A percentile compares a stretch with the other conserved stretches of the same genome.
Evolutionary conservation across 352 stramenopile species (phyloP).

Genomic region (Phytophthora pluvialis): DNA sequence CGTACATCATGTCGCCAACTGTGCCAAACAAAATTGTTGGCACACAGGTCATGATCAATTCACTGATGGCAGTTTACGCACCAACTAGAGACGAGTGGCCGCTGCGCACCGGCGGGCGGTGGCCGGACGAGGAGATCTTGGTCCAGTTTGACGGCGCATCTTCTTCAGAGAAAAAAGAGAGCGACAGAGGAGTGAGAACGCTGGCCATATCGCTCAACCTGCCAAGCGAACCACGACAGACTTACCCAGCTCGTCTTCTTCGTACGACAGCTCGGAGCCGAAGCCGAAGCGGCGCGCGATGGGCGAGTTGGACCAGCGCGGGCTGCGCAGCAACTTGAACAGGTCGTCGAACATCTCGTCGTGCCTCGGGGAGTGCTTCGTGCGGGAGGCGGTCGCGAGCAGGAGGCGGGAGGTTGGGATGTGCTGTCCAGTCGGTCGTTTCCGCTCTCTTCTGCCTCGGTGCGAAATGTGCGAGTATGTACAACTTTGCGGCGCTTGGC

Average conservation of each 20-base stretch:
- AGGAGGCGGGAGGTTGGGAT: slow-evolving; percentile 29
- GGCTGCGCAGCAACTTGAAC: slow-evolving; percentile 85
- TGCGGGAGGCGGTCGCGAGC: slow-evolving; percentile 7
- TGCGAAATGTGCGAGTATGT: background rate
- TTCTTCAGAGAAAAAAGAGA: slow-evolving; percentile 34
- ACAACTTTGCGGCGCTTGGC: slow-evolving; percentile 24
- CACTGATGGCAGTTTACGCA: slow-evolving; percentile 29
- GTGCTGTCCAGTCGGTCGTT: slow-evolving; percentile 33
- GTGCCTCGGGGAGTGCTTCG: slow-evolving; percentile 5
- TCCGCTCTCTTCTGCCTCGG: slow-evolving; percentile 17
- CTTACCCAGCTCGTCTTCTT: slow-evolving; percentile 63
- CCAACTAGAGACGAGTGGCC: slow-evolving; percentile 82
- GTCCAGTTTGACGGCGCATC: slow-evolving; percentile 73
- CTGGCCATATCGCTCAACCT: background rate
- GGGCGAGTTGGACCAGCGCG: slow-evolving; percentile 78
- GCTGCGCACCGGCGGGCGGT: slow-evolving; percentile 74
- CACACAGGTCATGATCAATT: background rate
- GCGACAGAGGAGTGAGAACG: background rate
- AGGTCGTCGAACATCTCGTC: slow-evolving; percentile 68
- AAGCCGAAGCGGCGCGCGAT: slow-evolving; percentile 78
- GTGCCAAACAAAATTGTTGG: slow-evolving; percentile 11
- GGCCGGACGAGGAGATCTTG: slow-evolving; percentile 72
- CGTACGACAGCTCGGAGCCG: slow-evolving; percentile 63
- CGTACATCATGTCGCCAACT: slow-evolving; percentile 84
- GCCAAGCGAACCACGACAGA: background rate